Conservation (phyloP, 2,329 filamentous ascomycete species). For the Leptographium procerum region DNA sequence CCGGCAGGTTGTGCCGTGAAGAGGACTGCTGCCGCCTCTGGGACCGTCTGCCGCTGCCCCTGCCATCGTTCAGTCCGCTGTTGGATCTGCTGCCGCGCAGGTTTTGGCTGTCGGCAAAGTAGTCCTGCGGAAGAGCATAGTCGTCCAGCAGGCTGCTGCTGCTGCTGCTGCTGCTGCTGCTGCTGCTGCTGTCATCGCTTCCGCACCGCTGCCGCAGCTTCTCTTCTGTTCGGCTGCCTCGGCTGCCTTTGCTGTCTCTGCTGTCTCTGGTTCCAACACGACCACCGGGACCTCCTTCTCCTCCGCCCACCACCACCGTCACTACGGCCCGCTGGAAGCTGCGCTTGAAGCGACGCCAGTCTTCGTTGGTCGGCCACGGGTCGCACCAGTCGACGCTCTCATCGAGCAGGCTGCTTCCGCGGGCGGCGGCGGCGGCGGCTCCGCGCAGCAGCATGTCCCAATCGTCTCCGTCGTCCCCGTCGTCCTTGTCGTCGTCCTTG, state of each 20-base stretch:
- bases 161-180: not conserved
- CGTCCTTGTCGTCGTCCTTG: not conserved
- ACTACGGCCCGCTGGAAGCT: constrained; percentile 22
- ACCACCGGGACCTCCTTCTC: not conserved
- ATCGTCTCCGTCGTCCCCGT: constrained; percentile 14
- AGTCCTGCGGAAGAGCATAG: not conserved
- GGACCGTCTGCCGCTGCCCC: not conserved
- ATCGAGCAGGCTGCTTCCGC: not conserved
- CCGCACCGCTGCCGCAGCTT: not conserved
- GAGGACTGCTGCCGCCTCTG: not conserved
- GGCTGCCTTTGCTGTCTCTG: not conserved
- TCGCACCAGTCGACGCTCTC: constrained; percentile 21
- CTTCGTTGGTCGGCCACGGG: constrained; percentile 28
- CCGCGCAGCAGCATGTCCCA: constrained; percentile 10
- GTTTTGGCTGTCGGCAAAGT: not conserved
- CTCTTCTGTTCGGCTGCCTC: not conserved
- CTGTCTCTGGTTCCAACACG: too few species aligned
- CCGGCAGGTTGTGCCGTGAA: constrained; percentile 2
- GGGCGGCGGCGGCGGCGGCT: not conserved
- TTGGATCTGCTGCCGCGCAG: not conserved
- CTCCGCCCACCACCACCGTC: constrained; percentile 14
- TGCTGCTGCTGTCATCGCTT: not conserved
- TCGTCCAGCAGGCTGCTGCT: too few species aligned
- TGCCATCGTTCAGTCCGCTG: not conserved
- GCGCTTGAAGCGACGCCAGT: constrained; percentile 25